Evolutionary conservation across 169 alveolate genomes (phyloP), one percentile per base, ranked within the genome.

Genomic region (Ichthyophthirius multifiliis): DNA sequence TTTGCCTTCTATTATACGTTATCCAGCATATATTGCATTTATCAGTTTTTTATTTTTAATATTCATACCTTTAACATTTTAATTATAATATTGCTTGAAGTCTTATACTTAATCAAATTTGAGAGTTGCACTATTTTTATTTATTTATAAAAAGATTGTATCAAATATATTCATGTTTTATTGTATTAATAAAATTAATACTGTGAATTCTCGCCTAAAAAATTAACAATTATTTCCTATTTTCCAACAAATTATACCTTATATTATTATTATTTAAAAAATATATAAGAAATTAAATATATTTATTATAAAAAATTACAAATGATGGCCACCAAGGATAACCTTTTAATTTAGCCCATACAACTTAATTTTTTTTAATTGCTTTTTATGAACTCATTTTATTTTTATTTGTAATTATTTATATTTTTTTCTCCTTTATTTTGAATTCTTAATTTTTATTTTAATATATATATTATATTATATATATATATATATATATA

Each of bases 261-360:
- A 45, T 45, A n/a, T 45, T 9, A 5, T 45, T 16, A 45, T 6
- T 45, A 16, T 45, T 45, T 5, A 6, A 13, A 6, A n/a, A n/a
- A n/a, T 6, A 13, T 45, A 5, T 45, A 13, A 5, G 63, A 16
- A 6, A 45, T 13, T 45, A 45, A 16, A 16, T 45, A 45, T 45
- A n/a, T 45, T 6, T 13, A 45, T n/a, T 6, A 6, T 6, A n/a
- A 45, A 5, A 6, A n/a, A 15, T 67, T 67, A 37, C 48, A 9
- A 32, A 34, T n/a, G 77, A 67, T 13, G 77, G 77, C 77, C 77
- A 67, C 77, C 77, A 67, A 27, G 77, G 77, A 67, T 67, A 67
- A n/a, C 77, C 77, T 18, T 67, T 67, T 41, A 67, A 30, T 67
- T 67, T 67, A n/a, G 77, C 77, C 77, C 77, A 67, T 10, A 67